Percentiles rank a stretch among this genome's conserved stretches.
Conservation (phyloP, 2,329 filamentous ascomycete genomes). For the Neoscytalidium dimidiatum region DNA sequence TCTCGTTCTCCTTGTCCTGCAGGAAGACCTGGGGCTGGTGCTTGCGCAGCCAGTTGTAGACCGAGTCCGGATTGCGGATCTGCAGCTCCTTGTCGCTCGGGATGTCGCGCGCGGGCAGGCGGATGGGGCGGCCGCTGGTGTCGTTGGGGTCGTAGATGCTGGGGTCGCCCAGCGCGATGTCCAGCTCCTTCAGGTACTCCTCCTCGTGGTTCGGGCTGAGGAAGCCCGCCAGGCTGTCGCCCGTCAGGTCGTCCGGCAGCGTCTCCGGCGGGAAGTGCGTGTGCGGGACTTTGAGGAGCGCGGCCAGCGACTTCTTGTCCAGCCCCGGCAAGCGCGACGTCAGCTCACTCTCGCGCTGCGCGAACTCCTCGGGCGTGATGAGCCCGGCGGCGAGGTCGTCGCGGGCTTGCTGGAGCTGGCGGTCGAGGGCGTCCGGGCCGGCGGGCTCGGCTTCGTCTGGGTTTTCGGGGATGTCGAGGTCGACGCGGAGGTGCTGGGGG, state of each 20-base stretch:
- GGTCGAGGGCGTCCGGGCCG: constrained; percentile 29
- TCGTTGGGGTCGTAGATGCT: constrained; percentile 55
- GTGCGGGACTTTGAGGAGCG: constrained; percentile 45
- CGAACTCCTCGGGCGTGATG: constrained; percentile 35
- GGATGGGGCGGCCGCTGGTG: constrained; percentile 41
- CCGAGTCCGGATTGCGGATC: constrained; percentile 80
- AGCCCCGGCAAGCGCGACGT: constrained; percentile 30
- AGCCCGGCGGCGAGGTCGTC: constrained; percentile 32
- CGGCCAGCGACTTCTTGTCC: constrained; percentile 34
- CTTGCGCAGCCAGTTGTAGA: constrained; percentile 92
- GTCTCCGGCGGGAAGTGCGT: constrained; percentile 35
- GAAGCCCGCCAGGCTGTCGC: constrained; percentile 64
- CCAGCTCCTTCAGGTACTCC: constrained; percentile 69
- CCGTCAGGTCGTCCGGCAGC: constrained; percentile 44
- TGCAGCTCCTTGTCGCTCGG: constrained; percentile 54
- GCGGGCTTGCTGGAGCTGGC: constrained; percentile 36
- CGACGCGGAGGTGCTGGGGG: constrained; percentile 71
- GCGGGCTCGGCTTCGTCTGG: constrained; percentile 26
- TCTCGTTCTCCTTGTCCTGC: constrained; percentile 63
- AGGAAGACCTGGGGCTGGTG: constrained; percentile 83
- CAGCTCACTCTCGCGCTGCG: constrained; percentile 30
- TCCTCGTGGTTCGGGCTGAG: constrained; percentile 71
- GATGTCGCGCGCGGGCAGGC: constrained; percentile 40
- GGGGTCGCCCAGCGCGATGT: constrained; percentile 52
- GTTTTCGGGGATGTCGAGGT: constrained; percentile 51